phyloP scores from a whole-genome alignment of 129 eudicot species.

The Centaurea solstitialis region DNA sequence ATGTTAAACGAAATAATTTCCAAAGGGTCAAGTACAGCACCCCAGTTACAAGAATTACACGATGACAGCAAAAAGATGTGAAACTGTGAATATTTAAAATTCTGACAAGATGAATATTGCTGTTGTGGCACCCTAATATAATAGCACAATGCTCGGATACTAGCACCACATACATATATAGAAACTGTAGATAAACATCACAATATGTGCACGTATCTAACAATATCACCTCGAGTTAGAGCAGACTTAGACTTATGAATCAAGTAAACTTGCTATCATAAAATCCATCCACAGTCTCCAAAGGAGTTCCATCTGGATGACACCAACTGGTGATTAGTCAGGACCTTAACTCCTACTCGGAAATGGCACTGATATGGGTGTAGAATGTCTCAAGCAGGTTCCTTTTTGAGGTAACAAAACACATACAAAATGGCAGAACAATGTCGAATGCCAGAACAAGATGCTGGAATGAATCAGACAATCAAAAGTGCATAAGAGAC shows the following conservation, averaged over 20 bases:
- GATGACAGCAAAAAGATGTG: background rate
- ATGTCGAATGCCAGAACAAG: background rate
- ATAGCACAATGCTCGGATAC: background rate
- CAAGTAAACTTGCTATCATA: background rate
- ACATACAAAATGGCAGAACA: background rate
- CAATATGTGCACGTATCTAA: background rate
- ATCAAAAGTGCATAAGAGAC: background rate
- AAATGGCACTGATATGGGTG: background rate
- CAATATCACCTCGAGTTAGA: background rate
- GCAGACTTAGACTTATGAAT: background rate
- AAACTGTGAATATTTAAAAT: background rate
- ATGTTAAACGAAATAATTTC: constrained; percentile 7
- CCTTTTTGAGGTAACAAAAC: background rate
- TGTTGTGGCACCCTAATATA: background rate
- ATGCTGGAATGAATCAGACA: background rate
- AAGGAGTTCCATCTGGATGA: background rate
- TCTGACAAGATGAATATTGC: background rate
- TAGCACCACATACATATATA: background rate
- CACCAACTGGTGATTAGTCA: background rate
- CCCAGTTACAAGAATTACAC: background rate
- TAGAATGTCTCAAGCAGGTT: background rate
- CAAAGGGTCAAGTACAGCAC: constrained; percentile 8
- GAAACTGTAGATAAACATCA: background rate
- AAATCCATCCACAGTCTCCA: background rate
- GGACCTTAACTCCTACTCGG: background rate